These are phyloP conservation scores for Aspergillus sergii DNA, from an alignment of 2,329 filamentous ascomycete genomes.

Conservation along the genomic window DNA sequence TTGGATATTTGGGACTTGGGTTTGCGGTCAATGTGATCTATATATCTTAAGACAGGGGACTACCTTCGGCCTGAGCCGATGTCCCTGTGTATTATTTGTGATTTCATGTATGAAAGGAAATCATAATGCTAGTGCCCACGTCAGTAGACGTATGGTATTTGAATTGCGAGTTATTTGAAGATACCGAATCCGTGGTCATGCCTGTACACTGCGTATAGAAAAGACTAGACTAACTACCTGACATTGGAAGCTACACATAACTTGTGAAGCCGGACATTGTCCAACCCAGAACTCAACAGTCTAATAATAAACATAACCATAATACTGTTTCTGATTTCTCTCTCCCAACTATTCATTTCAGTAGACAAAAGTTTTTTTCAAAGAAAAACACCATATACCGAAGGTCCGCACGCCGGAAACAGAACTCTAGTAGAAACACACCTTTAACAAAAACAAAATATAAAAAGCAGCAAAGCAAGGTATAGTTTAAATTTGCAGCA, in stretches of 20 bases:
- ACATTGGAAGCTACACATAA: background rate
- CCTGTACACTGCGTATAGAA: no score
- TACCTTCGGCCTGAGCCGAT: constrained; percentile 16
- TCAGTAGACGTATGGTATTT: constrained; percentile 13
- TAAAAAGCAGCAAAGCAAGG: constrained; percentile 3
- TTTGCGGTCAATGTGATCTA: constrained; percentile 24
- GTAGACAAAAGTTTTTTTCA: background rate
- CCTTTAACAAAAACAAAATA: constrained; percentile 14
- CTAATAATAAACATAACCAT: background rate
- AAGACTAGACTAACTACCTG: background rate
- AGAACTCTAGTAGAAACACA: constrained; percentile 17
- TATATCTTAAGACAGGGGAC: constrained; percentile 19
- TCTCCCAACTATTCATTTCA: background rate
- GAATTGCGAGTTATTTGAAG: background rate
- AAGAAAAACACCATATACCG: background rate
- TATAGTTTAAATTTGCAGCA: background rate
- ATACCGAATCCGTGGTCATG: background rate
- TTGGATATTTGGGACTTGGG: constrained; percentile 34
- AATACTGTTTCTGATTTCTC: background rate
- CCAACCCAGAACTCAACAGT: background rate
- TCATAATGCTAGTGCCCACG: constrained; percentile 23
- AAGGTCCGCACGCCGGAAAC: constrained; percentile 4
- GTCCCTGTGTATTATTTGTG: constrained; percentile 19
- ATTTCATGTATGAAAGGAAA: constrained; percentile 20
- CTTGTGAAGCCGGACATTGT: no score